Evolutionary conservation across 257 asterid genomes (phyloP).

Genomic region (Penstemon eatonii): DNA sequence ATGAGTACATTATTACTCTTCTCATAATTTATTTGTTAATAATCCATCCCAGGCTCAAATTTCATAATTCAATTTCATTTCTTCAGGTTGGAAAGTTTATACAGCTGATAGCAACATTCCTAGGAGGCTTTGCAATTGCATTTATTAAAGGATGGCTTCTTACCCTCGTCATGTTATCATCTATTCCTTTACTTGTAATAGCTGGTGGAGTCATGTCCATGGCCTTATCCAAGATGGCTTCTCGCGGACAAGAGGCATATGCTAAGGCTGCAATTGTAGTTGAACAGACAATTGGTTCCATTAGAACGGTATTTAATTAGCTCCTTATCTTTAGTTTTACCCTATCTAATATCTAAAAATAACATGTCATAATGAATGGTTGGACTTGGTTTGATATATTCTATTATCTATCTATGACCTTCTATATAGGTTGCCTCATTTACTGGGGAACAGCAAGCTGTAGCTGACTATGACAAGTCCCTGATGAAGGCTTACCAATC

Average conservation of each 20-base stretch:
- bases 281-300: constrained; percentile 66
- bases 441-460: constrained; percentile 69
- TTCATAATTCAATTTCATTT: not conserved
- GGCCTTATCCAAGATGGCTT: constrained; percentile 47
- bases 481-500: constrained; percentile 50
- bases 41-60: not conserved
- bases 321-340: no score
- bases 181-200: constrained; percentile 52
- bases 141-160: constrained; percentile 70
- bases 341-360: no score
- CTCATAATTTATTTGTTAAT: not conserved
- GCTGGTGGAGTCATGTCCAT: constrained; percentile 51
- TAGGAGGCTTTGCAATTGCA: constrained; percentile 67
- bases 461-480: constrained; percentile 53
- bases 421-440: constrained; percentile 63
- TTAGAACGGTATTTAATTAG: constrained; percentile 55
- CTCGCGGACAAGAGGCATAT: constrained; percentile 56
- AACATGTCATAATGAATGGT: no score
- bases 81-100: constrained; percentile 63
- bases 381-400: not conserved
- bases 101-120: constrained; percentile 57
- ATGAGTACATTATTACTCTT: no score
- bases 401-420: no score
- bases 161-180: constrained; percentile 59
- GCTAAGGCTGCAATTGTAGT: constrained; percentile 63